phyloP scores from a whole-genome alignment of 768 basidiomycete species.

The Auriscalpium microsporum region DNA sequence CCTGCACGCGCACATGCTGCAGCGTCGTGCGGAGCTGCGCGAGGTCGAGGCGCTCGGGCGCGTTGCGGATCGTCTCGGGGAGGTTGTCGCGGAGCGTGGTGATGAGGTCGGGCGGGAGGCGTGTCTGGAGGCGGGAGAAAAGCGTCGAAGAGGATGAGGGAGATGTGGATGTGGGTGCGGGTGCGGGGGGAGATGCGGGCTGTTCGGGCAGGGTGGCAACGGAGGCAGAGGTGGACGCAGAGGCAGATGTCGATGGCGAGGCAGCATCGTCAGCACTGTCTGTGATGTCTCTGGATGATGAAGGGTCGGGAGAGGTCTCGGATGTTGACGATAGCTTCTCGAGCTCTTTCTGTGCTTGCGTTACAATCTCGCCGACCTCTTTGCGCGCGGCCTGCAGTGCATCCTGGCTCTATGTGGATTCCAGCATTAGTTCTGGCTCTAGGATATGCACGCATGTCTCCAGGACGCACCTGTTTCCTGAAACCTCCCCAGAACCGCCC shows the following conservation, averaged over 20 bases:
- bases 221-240: slow-evolving; percentile 13
- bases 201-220: slow-evolving; percentile 2
- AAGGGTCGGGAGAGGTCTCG: slow-evolving; percentile 13
- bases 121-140: slow-evolving; percentile 63
- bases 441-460: background rate
- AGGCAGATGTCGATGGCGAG: slow-evolving; percentile 18
- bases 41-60: slow-evolving; percentile 53
- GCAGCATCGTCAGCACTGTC: slow-evolving; percentile 10
- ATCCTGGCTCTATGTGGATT: slow-evolving; percentile 48
- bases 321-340: slow-evolving; percentile 45
- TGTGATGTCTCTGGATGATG: slow-evolving; percentile 17
- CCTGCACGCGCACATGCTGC: slow-evolving; percentile 70
- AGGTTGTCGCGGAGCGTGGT: slow-evolving; percentile 59
- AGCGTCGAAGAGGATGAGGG: slow-evolving; percentile 32
- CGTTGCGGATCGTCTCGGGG: slow-evolving; percentile 43
- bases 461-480: slow-evolving; percentile 64
- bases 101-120: slow-evolving; percentile 67
- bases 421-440: background rate
- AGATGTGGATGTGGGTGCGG: background rate
- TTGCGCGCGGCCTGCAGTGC: slow-evolving; percentile 63
- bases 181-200: slow-evolving; percentile 1
- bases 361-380: slow-evolving; percentile 63
- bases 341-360: slow-evolving; percentile 73
- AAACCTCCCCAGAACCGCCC: slow-evolving; percentile 88
- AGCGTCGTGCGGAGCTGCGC: slow-evolving; percentile 57